Conservation (phyloP, 495 filamentous ascomycete genomes). For the Hamigera avellanea region DNA sequence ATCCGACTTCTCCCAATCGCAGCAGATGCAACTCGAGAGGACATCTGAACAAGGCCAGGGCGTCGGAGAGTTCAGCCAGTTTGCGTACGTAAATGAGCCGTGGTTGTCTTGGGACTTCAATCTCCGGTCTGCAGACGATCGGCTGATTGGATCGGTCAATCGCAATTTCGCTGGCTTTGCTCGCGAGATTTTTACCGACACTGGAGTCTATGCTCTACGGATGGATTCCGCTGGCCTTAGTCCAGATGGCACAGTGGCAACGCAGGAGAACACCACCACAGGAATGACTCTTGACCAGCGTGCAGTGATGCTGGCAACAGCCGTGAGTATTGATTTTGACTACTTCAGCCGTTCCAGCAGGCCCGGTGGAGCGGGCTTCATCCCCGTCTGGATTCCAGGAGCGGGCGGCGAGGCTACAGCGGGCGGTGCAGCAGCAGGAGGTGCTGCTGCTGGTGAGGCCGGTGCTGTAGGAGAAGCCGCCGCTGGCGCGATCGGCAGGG, state of each 20-base stretch:
- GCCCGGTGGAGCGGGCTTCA: constrained; percentile 36
- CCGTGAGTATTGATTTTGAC: constrained; percentile 61
- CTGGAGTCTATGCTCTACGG: constrained; percentile 55
- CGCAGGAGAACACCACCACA: constrained; percentile 9
- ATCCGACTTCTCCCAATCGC: constrained; percentile 35
- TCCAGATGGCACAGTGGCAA: constrained; percentile 18
- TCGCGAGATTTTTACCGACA: constrained; percentile 63
- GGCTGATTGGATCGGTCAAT: constrained; percentile 50
- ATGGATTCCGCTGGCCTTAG: constrained; percentile 51
- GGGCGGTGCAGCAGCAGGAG: constrained; percentile 34
- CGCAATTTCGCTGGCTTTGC: constrained; percentile 58
- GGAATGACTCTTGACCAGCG: constrained; percentile 63
- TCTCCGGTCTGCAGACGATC: constrained; percentile 32
- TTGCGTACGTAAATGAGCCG: constrained; percentile 49
- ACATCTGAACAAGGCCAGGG: constrained; percentile 14
- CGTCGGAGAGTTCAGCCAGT: constrained; percentile 44
- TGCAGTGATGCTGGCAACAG: constrained; percentile 61
- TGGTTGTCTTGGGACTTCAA: constrained; percentile 50
- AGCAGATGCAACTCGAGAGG: constrained; percentile 33
- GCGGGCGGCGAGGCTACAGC: constrained; percentile 38
- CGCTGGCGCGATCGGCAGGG: constrained; percentile 19
- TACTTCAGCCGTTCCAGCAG: constrained; percentile 56
- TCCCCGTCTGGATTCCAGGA: constrained; percentile 49
- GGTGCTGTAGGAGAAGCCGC: constrained; percentile 32
- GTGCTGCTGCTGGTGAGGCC: constrained; percentile 27